Percentiles rank a stretch among this genome's conserved stretches.
Evolutionary conservation across 129 eudicot genomes (phyloP).

Genomic region (Lonicera japonica): DNA sequence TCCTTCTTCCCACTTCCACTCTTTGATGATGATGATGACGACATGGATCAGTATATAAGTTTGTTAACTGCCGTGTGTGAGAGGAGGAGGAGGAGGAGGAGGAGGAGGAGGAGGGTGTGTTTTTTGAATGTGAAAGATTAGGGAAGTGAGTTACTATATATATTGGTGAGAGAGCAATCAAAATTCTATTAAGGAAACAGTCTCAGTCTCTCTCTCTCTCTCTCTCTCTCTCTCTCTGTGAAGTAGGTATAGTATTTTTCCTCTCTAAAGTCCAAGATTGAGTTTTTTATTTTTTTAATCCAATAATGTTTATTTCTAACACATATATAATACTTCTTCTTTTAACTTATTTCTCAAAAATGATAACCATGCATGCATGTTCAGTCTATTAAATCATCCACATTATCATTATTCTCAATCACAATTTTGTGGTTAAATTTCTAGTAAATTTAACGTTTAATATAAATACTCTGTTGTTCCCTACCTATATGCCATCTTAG

Average conservation of each 20-base stretch:
- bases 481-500: not conserved
- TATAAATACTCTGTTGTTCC: not conserved
- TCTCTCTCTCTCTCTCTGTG: too few relatives aligned
- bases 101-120: conserved; percentile 1
- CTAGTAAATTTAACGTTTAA: not conserved
- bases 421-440: not conserved
- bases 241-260: too few relatives aligned
- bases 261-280: too few relatives aligned
- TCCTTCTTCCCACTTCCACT: not conserved
- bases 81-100: conserved; percentile 8
- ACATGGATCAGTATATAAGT: conserved; percentile 12
- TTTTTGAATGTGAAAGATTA: too few relatives aligned
- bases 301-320: too few relatives aligned
- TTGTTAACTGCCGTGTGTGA: conserved; percentile 3
- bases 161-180: not conserved
- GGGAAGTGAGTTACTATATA: not conserved
- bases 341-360: too few relatives aligned
- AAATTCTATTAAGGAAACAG: not conserved
- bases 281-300: too few relatives aligned
- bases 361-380: conserved; percentile 7
- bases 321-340: too few relatives aligned
- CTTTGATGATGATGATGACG: conserved; percentile 19
- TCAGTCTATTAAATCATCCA: not conserved
- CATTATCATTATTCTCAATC: not conserved
- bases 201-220: too few relatives aligned